Conservation (phyloP, 768 basidiomycete genomes). For the Lactarius akahatsu region DNA sequence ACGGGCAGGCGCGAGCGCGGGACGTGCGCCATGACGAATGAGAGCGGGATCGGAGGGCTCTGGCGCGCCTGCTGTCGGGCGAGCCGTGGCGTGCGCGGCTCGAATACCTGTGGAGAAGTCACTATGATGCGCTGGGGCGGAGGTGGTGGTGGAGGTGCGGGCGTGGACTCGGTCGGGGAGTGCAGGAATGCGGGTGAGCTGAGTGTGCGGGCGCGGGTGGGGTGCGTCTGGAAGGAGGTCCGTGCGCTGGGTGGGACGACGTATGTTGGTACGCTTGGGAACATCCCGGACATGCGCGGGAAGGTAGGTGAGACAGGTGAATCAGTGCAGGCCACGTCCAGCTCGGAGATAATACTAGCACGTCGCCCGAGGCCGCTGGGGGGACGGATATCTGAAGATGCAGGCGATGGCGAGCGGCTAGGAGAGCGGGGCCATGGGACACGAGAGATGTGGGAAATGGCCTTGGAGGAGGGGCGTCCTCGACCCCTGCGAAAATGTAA, state of each 20-base stretch:
- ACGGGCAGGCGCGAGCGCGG: conserved; percentile 29
- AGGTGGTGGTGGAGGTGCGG: not conserved
- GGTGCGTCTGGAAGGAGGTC: not conserved
- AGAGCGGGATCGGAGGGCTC: conserved; percentile 21
- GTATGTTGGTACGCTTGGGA: not conserved
- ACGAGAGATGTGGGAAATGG: not conserved
- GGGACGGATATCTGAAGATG: conserved; percentile 29
- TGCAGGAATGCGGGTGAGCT: conserved; percentile 20
- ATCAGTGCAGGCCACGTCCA: not conserved
- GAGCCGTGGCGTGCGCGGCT: conserved; percentile 7
- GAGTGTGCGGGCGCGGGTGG: conserved; percentile 15
- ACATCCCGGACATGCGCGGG: not conserved
- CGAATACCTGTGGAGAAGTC: not conserved
- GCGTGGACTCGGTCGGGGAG: not conserved
- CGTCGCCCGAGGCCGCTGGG: conserved; percentile 31
- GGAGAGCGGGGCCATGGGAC: conserved; percentile 22
- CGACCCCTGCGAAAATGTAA: not conserved
- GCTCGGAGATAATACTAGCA: conserved; percentile 25
- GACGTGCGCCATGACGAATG: conserved; percentile 29
- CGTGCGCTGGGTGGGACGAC: not conserved
- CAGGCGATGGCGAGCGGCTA: conserved; percentile 27
- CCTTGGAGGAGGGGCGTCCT: not conserved
- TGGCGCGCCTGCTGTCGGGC: conserved; percentile 13
- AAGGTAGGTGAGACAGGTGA: conserved; percentile 3
- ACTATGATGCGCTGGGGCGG: not conserved